Evolutionary conservation across 73 alveolate genomes (phyloP).

Genomic region (Paramecium caudatum): DNA sequence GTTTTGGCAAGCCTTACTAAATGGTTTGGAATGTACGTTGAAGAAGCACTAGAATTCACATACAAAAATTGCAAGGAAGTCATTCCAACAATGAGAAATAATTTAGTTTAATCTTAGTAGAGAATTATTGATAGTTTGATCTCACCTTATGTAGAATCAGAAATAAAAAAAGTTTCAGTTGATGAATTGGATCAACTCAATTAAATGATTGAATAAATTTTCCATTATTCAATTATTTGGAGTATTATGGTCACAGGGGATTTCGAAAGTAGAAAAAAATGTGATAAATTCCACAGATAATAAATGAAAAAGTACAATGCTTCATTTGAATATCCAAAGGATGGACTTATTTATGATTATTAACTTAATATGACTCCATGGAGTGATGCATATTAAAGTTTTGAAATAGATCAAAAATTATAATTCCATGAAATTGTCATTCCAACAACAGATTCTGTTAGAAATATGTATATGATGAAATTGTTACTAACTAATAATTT

Average conservation of each 20-base stretch:
- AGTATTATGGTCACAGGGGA: constrained; percentile 94
- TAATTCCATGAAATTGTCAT: constrained; percentile 98
- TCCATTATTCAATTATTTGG: constrained; percentile 95
- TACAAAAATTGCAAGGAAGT: constrained; percentile 88
- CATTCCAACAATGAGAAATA: constrained; percentile 88
- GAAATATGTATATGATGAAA: constrained; percentile 94
- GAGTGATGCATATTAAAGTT: constrained; percentile 90
- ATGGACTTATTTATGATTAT: constrained; percentile 63
- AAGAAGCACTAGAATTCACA: constrained; percentile 83
- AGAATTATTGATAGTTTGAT: constrained; percentile 96
- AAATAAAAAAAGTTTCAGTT: constrained; percentile 90
- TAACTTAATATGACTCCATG: constrained; percentile 91
- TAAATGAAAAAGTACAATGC: constrained; percentile 80
- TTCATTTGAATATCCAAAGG: constrained; percentile 76
- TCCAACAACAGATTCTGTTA: constrained; percentile 99
- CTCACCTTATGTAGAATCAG: constrained; percentile 88
- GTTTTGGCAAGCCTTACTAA: constrained; percentile 81
- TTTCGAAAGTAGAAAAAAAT: constrained; percentile 95
- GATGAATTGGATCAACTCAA: constrained; percentile 96
- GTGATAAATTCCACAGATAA: constrained; percentile 89
- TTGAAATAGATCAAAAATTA: constrained; percentile 90
- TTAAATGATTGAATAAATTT: constrained; percentile 86
- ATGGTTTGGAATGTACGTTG: constrained; percentile 88
- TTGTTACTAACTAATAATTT: constrained; percentile 93
- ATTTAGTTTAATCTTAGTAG: constrained; percentile 83